phyloP scores from a whole-genome alignment of 306 rosid genomes.

The Dalbergia oliveri region DNA sequence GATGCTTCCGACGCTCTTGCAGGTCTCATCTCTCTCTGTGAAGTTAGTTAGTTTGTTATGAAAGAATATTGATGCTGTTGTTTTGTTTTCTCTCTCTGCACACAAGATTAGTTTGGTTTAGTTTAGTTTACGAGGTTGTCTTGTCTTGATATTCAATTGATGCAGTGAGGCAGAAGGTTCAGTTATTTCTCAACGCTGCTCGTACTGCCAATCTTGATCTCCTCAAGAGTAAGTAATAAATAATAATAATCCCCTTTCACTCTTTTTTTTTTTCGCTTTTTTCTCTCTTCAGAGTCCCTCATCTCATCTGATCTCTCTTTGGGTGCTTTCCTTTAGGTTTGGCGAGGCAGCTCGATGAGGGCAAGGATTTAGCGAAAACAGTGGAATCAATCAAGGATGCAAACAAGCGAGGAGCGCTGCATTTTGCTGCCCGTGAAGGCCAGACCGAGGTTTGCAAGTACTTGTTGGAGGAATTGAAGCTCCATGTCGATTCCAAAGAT shows the following conservation, averaged over 20 bases:
- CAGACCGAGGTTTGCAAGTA: slow-evolving; percentile 80
- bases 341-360: slow-evolving; percentile 79
- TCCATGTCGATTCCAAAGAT: slow-evolving; percentile 76
- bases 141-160: background rate
- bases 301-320: background rate
- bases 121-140: background rate
- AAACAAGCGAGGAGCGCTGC: slow-evolving; percentile 92
- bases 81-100: background rate
- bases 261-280: background rate
- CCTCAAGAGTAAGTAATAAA: slow-evolving; percentile 64
- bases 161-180: slow-evolving; percentile 89
- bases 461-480: slow-evolving; percentile 80
- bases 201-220: slow-evolving; percentile 81
- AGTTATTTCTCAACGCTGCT: slow-evolving; percentile 84
- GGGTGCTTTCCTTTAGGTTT: slow-evolving; percentile 51
- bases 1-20: slow-evolving; percentile 94
- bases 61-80: background rate
- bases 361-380: slow-evolving; percentile 69
- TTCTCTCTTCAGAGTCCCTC: background rate
- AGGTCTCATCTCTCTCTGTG: slow-evolving; percentile 47
- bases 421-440: slow-evolving; percentile 91
- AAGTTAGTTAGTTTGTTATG: background rate
- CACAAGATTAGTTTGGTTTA: background rate
- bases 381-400: slow-evolving; percentile 88
- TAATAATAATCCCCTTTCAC: background rate